phyloP scores from a whole-genome alignment of 176 grass and related monocot species.

The Lolium perenne region DNA sequence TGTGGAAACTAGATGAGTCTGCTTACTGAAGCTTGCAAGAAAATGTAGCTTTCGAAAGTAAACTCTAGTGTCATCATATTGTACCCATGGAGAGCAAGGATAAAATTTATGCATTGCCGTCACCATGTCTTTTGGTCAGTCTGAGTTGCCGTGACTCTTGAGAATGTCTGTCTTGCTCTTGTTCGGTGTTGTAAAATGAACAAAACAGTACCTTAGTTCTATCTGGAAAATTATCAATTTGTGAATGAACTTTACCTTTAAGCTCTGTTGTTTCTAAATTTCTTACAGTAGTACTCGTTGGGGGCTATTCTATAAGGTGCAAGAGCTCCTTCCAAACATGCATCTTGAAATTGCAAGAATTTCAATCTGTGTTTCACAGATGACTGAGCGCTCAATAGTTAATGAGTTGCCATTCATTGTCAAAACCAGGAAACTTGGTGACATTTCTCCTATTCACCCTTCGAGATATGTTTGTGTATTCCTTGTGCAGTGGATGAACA shows the following conservation, averaged over 20 bases:
- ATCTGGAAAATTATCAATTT: neutral
- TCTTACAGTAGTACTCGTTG: neutral
- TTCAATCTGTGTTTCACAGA: neutral
- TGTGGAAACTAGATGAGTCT: constrained; percentile 12
- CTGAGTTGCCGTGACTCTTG: neutral
- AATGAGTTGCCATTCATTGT: neutral
- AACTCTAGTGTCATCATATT: constrained; percentile 29
- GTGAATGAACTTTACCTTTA: constrained; percentile 3
- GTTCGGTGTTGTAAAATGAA: constrained; percentile 54
- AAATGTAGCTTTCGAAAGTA: constrained; percentile 35
- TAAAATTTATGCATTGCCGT: constrained; percentile 14
- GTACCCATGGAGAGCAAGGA: constrained; percentile 17
- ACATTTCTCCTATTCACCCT: neutral
- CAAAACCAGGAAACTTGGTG: neutral
- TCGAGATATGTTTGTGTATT: neutral
- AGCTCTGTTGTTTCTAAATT: neutral
- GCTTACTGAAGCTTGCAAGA: constrained; percentile 11
- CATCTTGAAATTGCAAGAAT: neutral
- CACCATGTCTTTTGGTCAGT: constrained; percentile 9
- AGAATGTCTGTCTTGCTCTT: constrained; percentile 14
- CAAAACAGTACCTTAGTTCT: constrained; percentile 25
- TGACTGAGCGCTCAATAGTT: neutral
- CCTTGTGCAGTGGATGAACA: neutral
- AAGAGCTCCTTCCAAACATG: neutral
- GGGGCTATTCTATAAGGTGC: neutral